A percentile compares a stretch with the other conserved stretches of the same genome.
These are phyloP conservation scores for Syzygium aromaticum DNA, from an alignment of 345 rosid species.

Conservation along the genomic window DNA sequence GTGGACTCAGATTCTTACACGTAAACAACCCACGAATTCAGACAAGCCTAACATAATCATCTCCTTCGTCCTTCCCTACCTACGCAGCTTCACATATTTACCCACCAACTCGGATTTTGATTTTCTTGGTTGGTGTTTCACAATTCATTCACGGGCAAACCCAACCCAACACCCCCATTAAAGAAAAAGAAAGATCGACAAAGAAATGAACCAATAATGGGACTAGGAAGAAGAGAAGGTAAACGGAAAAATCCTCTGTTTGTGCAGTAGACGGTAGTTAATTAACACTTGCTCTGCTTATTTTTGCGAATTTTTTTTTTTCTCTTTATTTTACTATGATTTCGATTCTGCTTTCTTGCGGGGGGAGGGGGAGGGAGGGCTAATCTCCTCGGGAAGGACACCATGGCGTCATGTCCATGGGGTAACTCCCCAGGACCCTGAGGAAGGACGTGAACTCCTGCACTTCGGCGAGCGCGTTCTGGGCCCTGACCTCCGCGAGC, in stretches of 20 bases:
- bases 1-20: background rate
- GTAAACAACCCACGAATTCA: background rate
- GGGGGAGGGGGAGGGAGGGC: background rate
- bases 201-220: background rate
- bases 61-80: background rate
- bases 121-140: background rate
- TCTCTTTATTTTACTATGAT: background rate
- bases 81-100: background rate
- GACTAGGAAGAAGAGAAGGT: background rate
- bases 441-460: slow-evolving; percentile 51
- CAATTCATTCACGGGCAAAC: background rate
- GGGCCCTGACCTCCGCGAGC: slow-evolving; percentile 38
- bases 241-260: background rate
- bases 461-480: slow-evolving; percentile 44
- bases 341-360: background rate
- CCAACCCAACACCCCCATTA: background rate
- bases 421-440: slow-evolving; percentile 44
- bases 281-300: background rate
- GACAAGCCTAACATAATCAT: background rate
- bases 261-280: background rate
- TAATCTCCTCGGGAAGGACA: slow-evolving; percentile 29
- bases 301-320: background rate
- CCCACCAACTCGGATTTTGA: background rate
- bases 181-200: background rate
- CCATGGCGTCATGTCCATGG: slow-evolving; percentile 54